A percentile compares a stretch with the other conserved stretches of the same genome.
Evolutionary conservation across 139 green algal species (phyloP).

Genomic region (Coelastrella sp.): DNA sequence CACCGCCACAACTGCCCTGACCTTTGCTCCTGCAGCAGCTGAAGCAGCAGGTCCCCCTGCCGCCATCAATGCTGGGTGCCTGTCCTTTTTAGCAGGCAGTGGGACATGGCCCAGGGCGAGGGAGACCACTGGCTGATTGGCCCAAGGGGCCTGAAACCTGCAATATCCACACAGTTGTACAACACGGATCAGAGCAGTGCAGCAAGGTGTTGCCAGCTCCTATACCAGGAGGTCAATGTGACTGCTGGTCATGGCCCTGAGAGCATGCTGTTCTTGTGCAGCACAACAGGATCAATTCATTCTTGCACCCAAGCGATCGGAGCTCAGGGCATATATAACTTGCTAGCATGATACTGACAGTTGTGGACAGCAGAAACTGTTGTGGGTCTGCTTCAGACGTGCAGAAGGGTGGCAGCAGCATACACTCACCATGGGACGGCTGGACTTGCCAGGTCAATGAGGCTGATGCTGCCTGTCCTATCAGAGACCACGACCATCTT

Average conservation of each 20-base stretch:
- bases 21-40: background rate
- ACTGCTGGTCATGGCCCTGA: too few species aligned
- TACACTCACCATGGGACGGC: conserved; percentile 44
- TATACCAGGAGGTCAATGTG: too few species aligned
- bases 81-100: conserved; percentile 36
- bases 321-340: too few species aligned
- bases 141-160: conserved; percentile 30
- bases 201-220: background rate
- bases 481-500: conserved; percentile 42
- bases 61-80: background rate
- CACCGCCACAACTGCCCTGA: conserved; percentile 34
- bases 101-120: conserved; percentile 47
- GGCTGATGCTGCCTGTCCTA: conserved; percentile 41
- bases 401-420: background rate
- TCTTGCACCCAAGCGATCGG: too few species aligned
- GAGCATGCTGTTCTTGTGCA: too few species aligned
- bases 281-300: too few species aligned
- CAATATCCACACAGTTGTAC: background rate
- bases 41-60: background rate
- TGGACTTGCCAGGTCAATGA: conserved; percentile 49
- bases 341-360: too few species aligned
- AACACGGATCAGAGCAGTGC: background rate
- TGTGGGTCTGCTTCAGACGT: background rate
- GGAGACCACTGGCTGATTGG: conserved; percentile 11
- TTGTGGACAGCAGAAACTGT: background rate